Base-by-base conservation (phyloP, 768 basidiomycete species). In the Myochromella boudieri region DNA sequence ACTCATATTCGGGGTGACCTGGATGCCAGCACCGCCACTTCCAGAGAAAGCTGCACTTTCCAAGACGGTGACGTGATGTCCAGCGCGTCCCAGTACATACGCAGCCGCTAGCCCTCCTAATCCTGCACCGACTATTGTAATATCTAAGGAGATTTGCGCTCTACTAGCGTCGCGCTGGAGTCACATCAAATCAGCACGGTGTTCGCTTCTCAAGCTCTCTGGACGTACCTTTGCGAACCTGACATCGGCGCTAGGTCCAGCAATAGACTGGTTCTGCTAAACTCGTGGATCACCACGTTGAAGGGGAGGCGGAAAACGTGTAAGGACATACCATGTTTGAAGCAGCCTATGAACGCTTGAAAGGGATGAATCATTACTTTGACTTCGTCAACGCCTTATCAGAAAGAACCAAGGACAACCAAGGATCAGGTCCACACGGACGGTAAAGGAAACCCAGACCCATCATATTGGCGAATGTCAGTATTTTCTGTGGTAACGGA, bases 11-110 rank as follows among this genome's bases (percentile, higher is more conserved):
- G 66, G 64, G 3, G 54, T 46, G 11, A 76, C 56, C 55, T 79
- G 78, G 27, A 81, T 79, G 9, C 78, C 78, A 3, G 78, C 78
- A 2, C 79, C 77, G 5, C 76, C 68, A 46, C 78, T 76, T 1
- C 68, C 65, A 11, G 76, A 61, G 3, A 52, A 43, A 0, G 52
- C 37, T 2, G 77, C 72, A 15, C 56, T 54, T 51, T 80, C 78
- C 28, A 80, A 61, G 39, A 80, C 61, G 24, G 75, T 76, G 42
- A 80, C 68, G 4, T 54, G 68, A 58, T 80, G 77, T 1, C 78
- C 78, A 0, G 72, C 69, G 15, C 66, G 63, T 3, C 74, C 73
- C 9, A 80, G 66, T 29, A 64, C 63, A 57, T 67, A 71, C 6
- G 75, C 78, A 1, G 74, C 68, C 2, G 74, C 55, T 24, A 80